phyloP scores from a whole-genome alignment of 2,329 filamentous ascomycete species.

The Penicillium vulpinum region DNA sequence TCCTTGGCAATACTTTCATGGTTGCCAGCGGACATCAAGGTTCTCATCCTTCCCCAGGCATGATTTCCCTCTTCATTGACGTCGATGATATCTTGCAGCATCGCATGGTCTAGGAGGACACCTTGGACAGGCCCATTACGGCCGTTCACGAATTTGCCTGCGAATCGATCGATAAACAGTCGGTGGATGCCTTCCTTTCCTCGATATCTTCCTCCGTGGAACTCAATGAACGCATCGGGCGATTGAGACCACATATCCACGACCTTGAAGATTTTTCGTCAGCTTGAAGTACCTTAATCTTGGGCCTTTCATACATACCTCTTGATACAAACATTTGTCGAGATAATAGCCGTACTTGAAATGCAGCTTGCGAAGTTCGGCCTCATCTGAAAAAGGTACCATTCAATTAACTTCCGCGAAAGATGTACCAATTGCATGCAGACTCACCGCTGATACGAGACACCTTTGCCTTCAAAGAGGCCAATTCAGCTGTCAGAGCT shows the following conservation, averaged over 20 bases:
- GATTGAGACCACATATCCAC: slow-evolving; percentile 55
- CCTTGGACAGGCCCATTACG: slow-evolving; percentile 59
- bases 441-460: too few species aligned
- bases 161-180: slow-evolving; percentile 56
- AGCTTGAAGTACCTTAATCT: too few species aligned
- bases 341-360: slow-evolving; percentile 62
- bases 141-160: slow-evolving; percentile 52
- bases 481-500: too few species aligned
- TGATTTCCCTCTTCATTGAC: slow-evolving; percentile 45
- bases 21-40: slow-evolving; percentile 57
- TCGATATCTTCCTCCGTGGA: slow-evolving; percentile 56
- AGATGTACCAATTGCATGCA: too few species aligned
- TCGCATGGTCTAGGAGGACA: slow-evolving; percentile 58
- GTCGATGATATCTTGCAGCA: slow-evolving; percentile 59
- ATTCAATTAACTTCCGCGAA: too few species aligned
- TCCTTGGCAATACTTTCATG: slow-evolving; percentile 53
- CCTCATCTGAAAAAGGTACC: slow-evolving; percentile 45
- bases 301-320: slow-evolving; percentile 36
- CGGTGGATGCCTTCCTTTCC: slow-evolving; percentile 54
- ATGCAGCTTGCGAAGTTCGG: slow-evolving; percentile 57
- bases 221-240: slow-evolving; percentile 57
- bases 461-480: too few species aligned
- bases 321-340: slow-evolving; percentile 60
- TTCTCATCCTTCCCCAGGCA: slow-evolving; percentile 55
- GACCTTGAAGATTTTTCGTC: slow-evolving; percentile 32